Base-by-base conservation (phyloP, 805 yeast genomes). In the Cyberlindnera americana region DNA sequence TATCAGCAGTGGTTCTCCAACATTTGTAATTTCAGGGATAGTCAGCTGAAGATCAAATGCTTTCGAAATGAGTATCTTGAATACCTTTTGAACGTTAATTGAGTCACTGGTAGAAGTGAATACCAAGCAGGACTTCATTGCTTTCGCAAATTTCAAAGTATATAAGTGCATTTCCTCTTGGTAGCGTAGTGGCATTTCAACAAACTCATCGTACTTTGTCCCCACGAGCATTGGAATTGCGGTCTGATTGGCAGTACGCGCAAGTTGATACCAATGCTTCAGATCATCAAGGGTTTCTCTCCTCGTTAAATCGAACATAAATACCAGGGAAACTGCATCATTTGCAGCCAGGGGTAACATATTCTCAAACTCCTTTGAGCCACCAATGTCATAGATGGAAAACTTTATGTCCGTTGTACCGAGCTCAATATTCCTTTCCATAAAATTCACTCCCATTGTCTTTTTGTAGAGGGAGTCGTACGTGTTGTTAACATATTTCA, bases 351-450 rank as follows among this genome's bases (percentile, higher is more conserved):
- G 69, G 17, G 97, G 96, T 28, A 93, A 68, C 99, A 91, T 91
- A 60, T 91, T 91, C 39, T 89, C 86, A 64, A 88, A 91, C 61
- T 93, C 97, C 37, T 86, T 76, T 53, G 90, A 95, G 1, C 99
- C 99, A 18, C 99, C 99, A 11, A 91, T 66, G 62, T 91, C 99
- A 95, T 96, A 91, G 23, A 91, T 82, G 17, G 93, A 81, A 58
- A 91, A 91, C 26, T 93, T 83, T 40, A 91, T 86, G 49, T 86
- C 88, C 3, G 96, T 89, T 43, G 85, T 81, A 40, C 89, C 79
- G 39, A 91, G 81, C 44, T 79, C 81, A 21, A 91, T 85, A 43
- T 83, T 81, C 53, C 89, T 83, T 59, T 93, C 96, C 86, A 93
- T 82, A 62, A 87, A 90, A 58, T 91, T 91, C 40, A 93, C 97